Conservation (phyloP, 805 yeast species). For the Ogataea pignaliae region DNA sequence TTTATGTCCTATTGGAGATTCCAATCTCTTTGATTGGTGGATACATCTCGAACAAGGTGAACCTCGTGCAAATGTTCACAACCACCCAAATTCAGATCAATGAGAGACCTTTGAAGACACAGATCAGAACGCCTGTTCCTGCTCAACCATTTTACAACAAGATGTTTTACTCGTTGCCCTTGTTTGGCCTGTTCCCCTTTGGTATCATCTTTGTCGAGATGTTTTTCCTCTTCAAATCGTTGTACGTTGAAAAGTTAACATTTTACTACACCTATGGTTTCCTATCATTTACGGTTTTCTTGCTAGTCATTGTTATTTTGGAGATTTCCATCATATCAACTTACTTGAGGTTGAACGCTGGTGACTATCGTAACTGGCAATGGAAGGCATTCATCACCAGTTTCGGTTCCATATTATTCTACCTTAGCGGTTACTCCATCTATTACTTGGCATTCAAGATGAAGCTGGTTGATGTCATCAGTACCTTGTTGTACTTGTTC, state of each 20-base stretch:
- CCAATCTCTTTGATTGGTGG: constrained; percentile 81
- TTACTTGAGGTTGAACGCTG: constrained; percentile 49
- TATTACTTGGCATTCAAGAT: constrained; percentile 59
- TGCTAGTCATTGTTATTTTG: constrained; percentile 57
- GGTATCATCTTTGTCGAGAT: constrained; percentile 78
- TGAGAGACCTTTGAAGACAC: constrained; percentile 6
- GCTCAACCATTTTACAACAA: constrained; percentile 34
- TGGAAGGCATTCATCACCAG: constrained; percentile 78
- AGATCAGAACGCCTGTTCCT: constrained; percentile 23
- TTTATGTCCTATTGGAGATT: constrained; percentile 62
- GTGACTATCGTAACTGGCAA: constrained; percentile 68
- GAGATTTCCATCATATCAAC: constrained; percentile 71
- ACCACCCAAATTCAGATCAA: constrained; percentile 5
- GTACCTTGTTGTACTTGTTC: constrained; percentile 62
- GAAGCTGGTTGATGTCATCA: constrained; percentile 61
- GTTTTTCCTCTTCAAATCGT: constrained; percentile 63
- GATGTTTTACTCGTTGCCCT: constrained; percentile 32
- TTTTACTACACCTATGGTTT: constrained; percentile 81
- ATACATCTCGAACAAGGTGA: constrained; percentile 28
- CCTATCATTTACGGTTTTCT: constrained; percentile 53
- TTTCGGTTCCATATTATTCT: constrained; percentile 63
- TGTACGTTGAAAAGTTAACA: constrained; percentile 77
- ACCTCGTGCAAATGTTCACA: constrained; percentile 16
- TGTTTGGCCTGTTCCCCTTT: constrained; percentile 74
- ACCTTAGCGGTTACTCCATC: constrained; percentile 60